A percentile compares a stretch with the other conserved stretches of the same genome.
Evolutionary conservation across 2,329 filamentous ascomycete species (phyloP).

Genomic region (Colletotrichum lindemuthianum): DNA sequence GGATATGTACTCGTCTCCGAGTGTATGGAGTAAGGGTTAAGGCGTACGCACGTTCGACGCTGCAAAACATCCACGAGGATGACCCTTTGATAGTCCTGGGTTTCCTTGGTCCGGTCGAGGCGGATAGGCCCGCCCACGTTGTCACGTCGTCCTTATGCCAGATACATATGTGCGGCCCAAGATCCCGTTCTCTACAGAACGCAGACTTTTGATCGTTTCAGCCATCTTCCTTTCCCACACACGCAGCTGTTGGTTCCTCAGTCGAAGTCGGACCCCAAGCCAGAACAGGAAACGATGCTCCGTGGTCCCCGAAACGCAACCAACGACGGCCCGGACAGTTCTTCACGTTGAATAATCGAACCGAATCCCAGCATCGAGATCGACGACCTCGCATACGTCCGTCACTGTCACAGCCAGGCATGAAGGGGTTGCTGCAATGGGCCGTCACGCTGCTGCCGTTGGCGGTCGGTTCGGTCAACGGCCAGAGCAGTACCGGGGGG

Average conservation of each 20-base stretch:
- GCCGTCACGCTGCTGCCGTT: constrained; percentile 19
- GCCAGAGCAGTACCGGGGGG: background rate
- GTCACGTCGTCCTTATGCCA: background rate
- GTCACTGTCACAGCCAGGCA: constrained; percentile 11
- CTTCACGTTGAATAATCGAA: background rate
- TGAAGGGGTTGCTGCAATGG: constrained; percentile 18
- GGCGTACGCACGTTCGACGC: background rate
- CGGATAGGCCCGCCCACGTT: constrained; percentile 3
- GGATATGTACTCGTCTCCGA: too few species aligned
- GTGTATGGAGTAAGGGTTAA: constrained; percentile 3
- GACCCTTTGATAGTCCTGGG: constrained; percentile 1
- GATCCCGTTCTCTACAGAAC: background rate
- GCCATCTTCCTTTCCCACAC: background rate
- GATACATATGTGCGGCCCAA: constrained; percentile 15
- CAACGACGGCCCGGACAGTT: background rate
- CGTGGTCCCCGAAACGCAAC: constrained; percentile 6
- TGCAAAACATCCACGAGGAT: constrained; percentile 7
- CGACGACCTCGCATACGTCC: too few species aligned
- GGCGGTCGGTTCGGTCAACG: constrained; percentile 11
- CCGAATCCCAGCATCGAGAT: background rate
- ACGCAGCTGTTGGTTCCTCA: constrained; percentile 2
- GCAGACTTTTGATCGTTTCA: too few species aligned
- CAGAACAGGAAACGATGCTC: constrained; percentile 22
- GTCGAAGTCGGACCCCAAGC: background rate
- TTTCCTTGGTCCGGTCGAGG: background rate